Base-by-base conservation (phyloP, 2,329 filamentous ascomycete genomes). In the Colletotrichum tabaci region DNA sequence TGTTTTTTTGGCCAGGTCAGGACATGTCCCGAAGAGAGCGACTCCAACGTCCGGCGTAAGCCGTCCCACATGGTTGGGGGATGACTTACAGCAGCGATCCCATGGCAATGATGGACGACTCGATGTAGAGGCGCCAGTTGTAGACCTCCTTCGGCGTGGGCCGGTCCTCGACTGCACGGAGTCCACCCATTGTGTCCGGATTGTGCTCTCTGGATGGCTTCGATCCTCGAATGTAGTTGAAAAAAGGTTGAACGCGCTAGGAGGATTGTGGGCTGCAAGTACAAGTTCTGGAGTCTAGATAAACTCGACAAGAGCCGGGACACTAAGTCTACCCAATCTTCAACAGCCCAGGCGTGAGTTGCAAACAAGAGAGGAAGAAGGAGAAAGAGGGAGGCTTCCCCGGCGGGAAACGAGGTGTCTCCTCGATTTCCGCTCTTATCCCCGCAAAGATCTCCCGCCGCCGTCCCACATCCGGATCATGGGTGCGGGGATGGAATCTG, bases 101-200 rank as follows among this genome's bases (percentile, higher is more conserved):
- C 21, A 84, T 84, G 5, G 86, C 83, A 56, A 88, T 87, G 40
- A 87, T 80, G n/a, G 83, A 75, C 0, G 85, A 82, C 57, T 85
- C 82, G 7, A 78, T 80, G 74, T 88, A 88, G 26, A 88, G 78
- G 4, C 83, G 81, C 83, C 83, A 86, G 73, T 88, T 88, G 78
- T 88, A 88, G 73, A 89, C 87, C 78, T 88, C 86, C 70, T 84
- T 82, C 23, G 87, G 87, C 73, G 87, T 89, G 35, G 87, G 87
- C 74, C 87, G 82, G 77, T 89, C 87, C 76, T 89, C 87, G 47
- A 86, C 84, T 47, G 85, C 86, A 61, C 84, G 82, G 74, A 86
- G 78, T 38, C 81, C 80, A 66, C 78, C 80, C 81, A 83, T 82
- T 4, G 23, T 60, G 9, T 8, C 13, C 1, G 49, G 49, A 0